Conservation (phyloP, 2,329 filamentous ascomycete species). For the Ceratocystis lukuohia region DNA sequence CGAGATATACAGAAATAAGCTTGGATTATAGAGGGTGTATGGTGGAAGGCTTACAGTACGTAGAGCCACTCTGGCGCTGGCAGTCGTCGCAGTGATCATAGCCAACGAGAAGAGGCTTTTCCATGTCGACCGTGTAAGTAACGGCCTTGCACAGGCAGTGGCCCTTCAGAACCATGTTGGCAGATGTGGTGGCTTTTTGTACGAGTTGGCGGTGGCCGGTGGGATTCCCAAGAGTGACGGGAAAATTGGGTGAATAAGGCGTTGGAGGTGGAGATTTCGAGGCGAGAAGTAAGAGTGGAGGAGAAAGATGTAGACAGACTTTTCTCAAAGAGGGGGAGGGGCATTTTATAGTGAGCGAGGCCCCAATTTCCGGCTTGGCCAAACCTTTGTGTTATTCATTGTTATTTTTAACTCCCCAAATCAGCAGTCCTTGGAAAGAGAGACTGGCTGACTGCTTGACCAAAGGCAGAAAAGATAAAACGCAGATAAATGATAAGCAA, state of each 20-base stretch:
- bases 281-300: neutral
- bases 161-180: constrained; percentile 48
- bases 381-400: neutral
- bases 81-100: constrained; percentile 64
- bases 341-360: constrained; percentile 15
- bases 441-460: neutral
- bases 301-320: neutral
- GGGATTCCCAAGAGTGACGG: neutral
- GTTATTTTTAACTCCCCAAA: neutral
- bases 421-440: neutral
- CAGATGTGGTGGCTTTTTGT: neutral
- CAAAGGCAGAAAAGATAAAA: neutral
- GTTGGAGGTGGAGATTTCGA: neutral
- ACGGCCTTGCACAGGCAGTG: constrained; percentile 60
- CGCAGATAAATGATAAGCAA: neutral
- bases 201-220: neutral
- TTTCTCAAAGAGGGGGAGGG: neutral
- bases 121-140: constrained; percentile 49
- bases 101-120: constrained; percentile 40
- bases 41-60: constrained; percentile 43
- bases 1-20: neutral
- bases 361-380: neutral
- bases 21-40: too few species aligned
- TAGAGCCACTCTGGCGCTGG: constrained; percentile 55
- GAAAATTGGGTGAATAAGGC: neutral